Percentiles rank a stretch among this genome's conserved stretches.
Conservation (phyloP, 805 yeast genomes). For the Debaryomyces castellii region DNA sequence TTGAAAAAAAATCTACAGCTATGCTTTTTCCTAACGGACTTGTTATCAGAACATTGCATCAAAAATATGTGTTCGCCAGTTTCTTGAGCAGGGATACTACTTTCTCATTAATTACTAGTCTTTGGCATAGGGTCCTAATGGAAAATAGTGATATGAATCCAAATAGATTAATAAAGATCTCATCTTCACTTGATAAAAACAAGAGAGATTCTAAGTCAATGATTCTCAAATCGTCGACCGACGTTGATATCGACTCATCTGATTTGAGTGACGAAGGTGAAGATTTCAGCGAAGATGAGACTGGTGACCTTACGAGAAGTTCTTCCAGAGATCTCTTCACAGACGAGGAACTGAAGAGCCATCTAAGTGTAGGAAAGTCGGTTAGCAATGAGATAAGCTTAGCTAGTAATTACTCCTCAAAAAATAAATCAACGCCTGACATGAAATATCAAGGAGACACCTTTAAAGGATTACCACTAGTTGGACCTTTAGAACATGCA, state of each 20-base stretch:
- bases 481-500: constrained; percentile 48
- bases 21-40: constrained; percentile 72
- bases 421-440: neutral
- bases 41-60: constrained; percentile 60
- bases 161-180: constrained; percentile 6
- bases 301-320: neutral
- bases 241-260: constrained; percentile 13
- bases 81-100: constrained; percentile 60
- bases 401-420: neutral
- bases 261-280: constrained; percentile 16
- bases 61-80: constrained; percentile 62
- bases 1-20: constrained; percentile 65
- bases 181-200: constrained; percentile 2
- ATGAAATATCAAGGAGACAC: neutral
- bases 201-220: constrained; percentile 8
- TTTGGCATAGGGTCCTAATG: constrained; percentile 54
- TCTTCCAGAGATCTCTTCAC: constrained; percentile 13
- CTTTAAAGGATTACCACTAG: constrained; percentile 38
- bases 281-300: neutral
- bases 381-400: neutral
- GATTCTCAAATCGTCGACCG: constrained; percentile 3
- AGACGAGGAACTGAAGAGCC: constrained; percentile 3
- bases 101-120: constrained; percentile 50
- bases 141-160: constrained; percentile 19
- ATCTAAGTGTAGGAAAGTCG: neutral